These are phyloP conservation scores for Cornus controversa DNA, from an alignment of 148 eudicot species.

Conservation along the genomic window DNA sequence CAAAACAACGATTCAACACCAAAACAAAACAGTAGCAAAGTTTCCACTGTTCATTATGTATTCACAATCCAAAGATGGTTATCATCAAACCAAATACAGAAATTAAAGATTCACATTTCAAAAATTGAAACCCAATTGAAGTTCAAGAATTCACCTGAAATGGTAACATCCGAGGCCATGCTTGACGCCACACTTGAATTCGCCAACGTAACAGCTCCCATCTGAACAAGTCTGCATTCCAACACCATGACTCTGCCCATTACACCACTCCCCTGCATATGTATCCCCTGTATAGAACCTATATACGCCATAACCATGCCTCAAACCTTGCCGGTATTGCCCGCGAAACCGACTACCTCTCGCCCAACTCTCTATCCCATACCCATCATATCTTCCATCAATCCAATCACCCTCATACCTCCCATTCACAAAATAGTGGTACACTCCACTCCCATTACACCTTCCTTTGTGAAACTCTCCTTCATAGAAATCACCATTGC, in stretches of 20 bases:
- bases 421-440: conserved; percentile 66
- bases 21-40: background rate
- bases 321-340: conserved; percentile 63
- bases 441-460: conserved; percentile 84
- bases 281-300: conserved; percentile 76
- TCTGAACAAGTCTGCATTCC: conserved; percentile 83
- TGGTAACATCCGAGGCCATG: conserved; percentile 90
- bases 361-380: conserved; percentile 90
- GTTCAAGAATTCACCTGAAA: conserved; percentile 53
- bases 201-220: conserved; percentile 78
- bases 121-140: too few species aligned
- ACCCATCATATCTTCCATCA: conserved; percentile 82
- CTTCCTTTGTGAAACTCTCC: conserved; percentile 82
- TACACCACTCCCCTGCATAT: conserved; percentile 81
- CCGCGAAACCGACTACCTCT: conserved; percentile 80
- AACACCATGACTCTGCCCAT: conserved; percentile 79
- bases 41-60: background rate
- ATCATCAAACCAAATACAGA: background rate
- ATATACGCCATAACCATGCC: conserved; percentile 85
- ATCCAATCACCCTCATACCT: conserved; percentile 97
- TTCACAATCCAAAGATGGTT: background rate
- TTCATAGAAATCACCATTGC: conserved; percentile 82
- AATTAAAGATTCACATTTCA: conserved; percentile 6
- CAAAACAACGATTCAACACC: too few species aligned
- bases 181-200: conserved; percentile 79